Percentiles rank a stretch among this genome's conserved stretches.
Conservation (phyloP, 164 flowering plant genomes). For the Vitis rotundifolia region DNA sequence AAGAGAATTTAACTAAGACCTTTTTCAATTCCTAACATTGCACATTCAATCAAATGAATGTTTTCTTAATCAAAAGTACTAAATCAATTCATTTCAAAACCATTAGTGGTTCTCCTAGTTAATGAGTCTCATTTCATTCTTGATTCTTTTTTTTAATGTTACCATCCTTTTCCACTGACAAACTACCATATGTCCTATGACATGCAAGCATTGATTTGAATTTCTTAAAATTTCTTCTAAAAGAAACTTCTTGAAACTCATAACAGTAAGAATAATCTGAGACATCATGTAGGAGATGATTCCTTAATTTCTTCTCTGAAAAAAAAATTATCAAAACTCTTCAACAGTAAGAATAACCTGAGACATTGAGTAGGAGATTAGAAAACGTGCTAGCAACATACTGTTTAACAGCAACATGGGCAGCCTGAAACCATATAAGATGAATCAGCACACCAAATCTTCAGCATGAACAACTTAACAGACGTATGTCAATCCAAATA, state of each 20-base stretch:
- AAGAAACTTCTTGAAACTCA: neutral
- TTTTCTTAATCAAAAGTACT: no score
- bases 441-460: slow-evolving; percentile 1
- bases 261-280: neutral
- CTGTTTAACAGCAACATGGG: slow-evolving; percentile 57
- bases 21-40: no score
- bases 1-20: no score
- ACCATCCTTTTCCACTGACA: neutral
- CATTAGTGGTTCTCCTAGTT: no score
- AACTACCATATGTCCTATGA: neutral
- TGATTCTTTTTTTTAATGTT: no score
- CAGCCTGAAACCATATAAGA: slow-evolving; percentile 55
- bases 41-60: no score
- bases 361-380: slow-evolving; percentile 61
- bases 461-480: neutral
- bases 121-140: no score
- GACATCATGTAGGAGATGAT: neutral
- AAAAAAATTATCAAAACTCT: no score
- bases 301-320: no score
- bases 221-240: neutral
- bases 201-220: slow-evolving; percentile 3
- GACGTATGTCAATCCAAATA: neutral
- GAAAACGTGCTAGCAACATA: slow-evolving; percentile 60
- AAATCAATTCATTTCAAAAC: no score
- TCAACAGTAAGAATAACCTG: slow-evolving; percentile 48